A percentile compares a stretch with the other conserved stretches of the same genome.
Conservation (phyloP, 148 eudicot species). For the Heliosperma pusillum region DNA sequence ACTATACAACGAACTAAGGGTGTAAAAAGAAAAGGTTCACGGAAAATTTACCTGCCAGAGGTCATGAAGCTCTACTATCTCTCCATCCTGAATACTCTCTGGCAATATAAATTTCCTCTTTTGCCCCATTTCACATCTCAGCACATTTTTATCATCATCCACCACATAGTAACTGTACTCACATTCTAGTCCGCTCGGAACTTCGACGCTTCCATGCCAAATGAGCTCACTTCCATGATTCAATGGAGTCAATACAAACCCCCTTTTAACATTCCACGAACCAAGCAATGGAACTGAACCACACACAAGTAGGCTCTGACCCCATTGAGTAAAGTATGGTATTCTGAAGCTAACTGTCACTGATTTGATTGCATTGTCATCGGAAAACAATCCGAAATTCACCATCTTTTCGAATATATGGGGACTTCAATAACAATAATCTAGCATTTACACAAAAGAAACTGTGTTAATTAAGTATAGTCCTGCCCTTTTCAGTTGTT, state of each 20-base stretch:
- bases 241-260: constrained; percentile 59
- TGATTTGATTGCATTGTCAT: constrained; percentile 39
- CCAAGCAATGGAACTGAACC: constrained; percentile 84
- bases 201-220: constrained; percentile 70
- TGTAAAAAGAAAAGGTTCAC: not conserved
- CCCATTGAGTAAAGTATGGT: constrained; percentile 92
- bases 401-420: constrained; percentile 44
- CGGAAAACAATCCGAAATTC: constrained; percentile 47
- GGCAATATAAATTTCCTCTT: constrained; percentile 63
- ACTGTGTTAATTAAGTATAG: not conserved
- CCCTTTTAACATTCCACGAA: constrained; percentile 81
- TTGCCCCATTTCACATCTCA: constrained; percentile 76
- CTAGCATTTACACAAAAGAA: constrained; percentile 27
- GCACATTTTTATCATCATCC: constrained; percentile 71
- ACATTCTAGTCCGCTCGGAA: constrained; percentile 54
- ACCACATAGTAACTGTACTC: constrained; percentile 90
- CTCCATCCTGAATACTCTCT: constrained; percentile 58
- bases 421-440: constrained; percentile 14
- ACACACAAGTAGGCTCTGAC: constrained; percentile 77
- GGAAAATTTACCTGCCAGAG: constrained; percentile 76
- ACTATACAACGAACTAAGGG: not conserved
- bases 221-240: constrained; percentile 73
- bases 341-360: constrained; percentile 64
- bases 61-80: constrained; percentile 73
- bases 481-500: not conserved